Evolutionary conservation across 139 green algal genomes (phyloP), one percentile per base, ranked within the genome.

Genomic region (Edaphochlamys debaryana): DNA sequence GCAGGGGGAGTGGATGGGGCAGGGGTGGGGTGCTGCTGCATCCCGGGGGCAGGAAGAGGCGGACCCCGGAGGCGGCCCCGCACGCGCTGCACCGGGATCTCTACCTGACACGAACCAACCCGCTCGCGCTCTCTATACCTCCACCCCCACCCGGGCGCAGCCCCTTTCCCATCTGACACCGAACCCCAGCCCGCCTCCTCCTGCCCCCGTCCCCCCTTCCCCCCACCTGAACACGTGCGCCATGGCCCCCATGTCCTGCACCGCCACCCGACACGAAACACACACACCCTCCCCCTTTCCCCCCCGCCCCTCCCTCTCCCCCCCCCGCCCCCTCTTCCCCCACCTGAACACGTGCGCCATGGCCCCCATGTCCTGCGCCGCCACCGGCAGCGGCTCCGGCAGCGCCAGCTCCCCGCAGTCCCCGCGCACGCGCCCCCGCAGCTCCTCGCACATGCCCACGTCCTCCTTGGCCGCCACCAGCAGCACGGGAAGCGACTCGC

Each of bases 401-500:
- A 82, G 76, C 27, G 76, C 40, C 76, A 82, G 76, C 0, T 73
- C 76, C n/a, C 17, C 45, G 42, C n/a, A 54, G 3, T 62, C 76
- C 34, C 42, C 76, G 32, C 9, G 11, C 76, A 82, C 63, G 19
- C 23, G 20, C 42, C 41, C 63, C 62, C 45, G 23, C 32, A 82
- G 76, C 63, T 82, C 89, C 68, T 73, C 82, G 41, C 74, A 71
- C 87, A 92, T 93, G 42, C 89, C 89, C 56, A 89, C 69, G 15
- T 92, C 90, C 50, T 95, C 90, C 79, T 95, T 94, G 41, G 87
- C 68, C 11, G 87, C 80, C 52, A 95, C 76, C 25, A 95, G 58
- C 25, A 95, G 40, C 80, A 92, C 95, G 6, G 93, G 93, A 48
- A 96, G 87, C 19, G 60, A 79, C 63, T 95, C 90, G 30, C 89